Evolutionary conservation across 176 grass and related monocot genomes (phyloP).

Genomic region (Aegilops bicornis): DNA sequence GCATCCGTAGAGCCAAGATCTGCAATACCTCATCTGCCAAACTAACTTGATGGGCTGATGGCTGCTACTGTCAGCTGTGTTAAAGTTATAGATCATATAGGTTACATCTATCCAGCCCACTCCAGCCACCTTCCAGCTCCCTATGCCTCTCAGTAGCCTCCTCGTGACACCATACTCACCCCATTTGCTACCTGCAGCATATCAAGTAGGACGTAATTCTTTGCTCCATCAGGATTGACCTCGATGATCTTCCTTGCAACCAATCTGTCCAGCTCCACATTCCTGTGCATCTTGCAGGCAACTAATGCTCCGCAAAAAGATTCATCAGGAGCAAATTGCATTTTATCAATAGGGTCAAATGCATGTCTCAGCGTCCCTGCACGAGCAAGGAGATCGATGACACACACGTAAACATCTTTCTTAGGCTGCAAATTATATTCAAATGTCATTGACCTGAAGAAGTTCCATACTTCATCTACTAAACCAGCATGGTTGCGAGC

Average conservation of each 20-base stretch:
- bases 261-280: conserved; percentile 45
- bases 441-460: conserved; percentile 51
- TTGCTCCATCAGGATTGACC: conserved; percentile 39
- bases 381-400: conserved; percentile 50
- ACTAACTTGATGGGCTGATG: conserved; percentile 25
- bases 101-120: conserved; percentile 54
- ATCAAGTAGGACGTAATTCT: conserved; percentile 51
- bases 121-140: conserved; percentile 49
- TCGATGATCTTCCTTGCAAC: conserved; percentile 56
- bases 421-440: conserved; percentile 53
- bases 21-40: conserved; percentile 43
- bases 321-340: conserved; percentile 61
- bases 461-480: conserved; percentile 54
- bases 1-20: conserved; percentile 50
- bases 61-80: conserved; percentile 44
- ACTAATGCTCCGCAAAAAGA: conserved; percentile 56
- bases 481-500: conserved; percentile 65
- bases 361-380: conserved; percentile 44
- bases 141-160: conserved; percentile 39
- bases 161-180: conserved; percentile 47
- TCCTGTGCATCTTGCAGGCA: conserved; percentile 58
- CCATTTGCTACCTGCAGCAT: conserved; percentile 61
- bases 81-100: conserved; percentile 50
- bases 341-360: conserved; percentile 39
- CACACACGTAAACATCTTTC: conserved; percentile 51